Conservation (phyloP, 345 rosid species). For the Crucihimalaya himalaica region DNA sequence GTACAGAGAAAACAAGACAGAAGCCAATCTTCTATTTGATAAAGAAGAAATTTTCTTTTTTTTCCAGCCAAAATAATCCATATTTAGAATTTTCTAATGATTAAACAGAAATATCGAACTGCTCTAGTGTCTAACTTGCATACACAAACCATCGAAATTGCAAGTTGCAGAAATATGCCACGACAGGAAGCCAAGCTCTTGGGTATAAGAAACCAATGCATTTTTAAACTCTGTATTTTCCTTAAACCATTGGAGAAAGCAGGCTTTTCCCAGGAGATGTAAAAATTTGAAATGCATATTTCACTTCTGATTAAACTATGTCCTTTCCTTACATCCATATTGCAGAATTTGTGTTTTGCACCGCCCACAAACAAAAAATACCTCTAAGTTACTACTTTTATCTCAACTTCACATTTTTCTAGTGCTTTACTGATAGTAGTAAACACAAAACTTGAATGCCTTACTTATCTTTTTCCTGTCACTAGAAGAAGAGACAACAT, state of each 20-base stretch:
- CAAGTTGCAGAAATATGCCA: background rate
- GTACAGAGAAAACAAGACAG: background rate
- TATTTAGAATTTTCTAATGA: too few relatives aligned
- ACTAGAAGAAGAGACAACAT: background rate
- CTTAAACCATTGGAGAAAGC: background rate
- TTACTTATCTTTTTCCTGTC: background rate
- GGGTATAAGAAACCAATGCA: background rate
- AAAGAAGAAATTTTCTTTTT: background rate
- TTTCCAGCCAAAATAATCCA: background rate
- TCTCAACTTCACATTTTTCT: background rate
- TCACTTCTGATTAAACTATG: background rate
- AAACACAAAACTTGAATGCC: too few relatives aligned
- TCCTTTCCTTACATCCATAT: background rate
- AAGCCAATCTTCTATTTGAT: background rate
- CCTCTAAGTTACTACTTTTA: background rate
- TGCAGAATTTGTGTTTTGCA: background rate
- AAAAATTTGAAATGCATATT: background rate
- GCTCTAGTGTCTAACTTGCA: background rate
- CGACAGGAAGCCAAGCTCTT: background rate
- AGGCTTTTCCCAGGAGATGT: background rate
- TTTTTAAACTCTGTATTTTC: too few relatives aligned
- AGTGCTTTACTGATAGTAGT: too few relatives aligned
- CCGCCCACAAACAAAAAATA: background rate
- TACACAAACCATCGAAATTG: background rate
- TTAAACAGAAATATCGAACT: too few relatives aligned